phyloP scores from a whole-genome alignment of 2,329 filamentous ascomycete species.

The Cladosporium oxysporum region DNA sequence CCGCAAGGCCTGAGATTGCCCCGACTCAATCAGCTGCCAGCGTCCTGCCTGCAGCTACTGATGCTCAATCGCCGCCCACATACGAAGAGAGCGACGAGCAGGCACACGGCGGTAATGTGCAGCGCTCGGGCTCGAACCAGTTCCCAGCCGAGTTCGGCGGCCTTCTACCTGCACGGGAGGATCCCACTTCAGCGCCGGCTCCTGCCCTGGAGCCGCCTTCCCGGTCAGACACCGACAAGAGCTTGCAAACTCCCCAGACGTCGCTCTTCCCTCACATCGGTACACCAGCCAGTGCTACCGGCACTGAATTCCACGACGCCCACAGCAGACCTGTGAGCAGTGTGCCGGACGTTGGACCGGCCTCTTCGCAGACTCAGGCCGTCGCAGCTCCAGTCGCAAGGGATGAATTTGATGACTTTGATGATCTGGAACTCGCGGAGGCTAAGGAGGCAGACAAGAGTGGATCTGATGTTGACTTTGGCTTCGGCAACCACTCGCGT shows the following conservation, averaged over 20 bases:
- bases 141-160: slow-evolving; percentile 59
- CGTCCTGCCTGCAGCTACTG: slow-evolving; percentile 53
- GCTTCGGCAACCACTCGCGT: slow-evolving; percentile 46
- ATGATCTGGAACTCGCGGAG: slow-evolving; percentile 79
- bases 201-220: slow-evolving; percentile 9
- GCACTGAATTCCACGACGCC: slow-evolving; percentile 31
- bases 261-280: slow-evolving; percentile 15
- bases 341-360: slow-evolving; percentile 27
- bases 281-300: slow-evolving; percentile 9
- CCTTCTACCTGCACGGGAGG: slow-evolving; percentile 56
- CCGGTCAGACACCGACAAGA: slow-evolving; percentile 9
- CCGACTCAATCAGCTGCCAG: slow-evolving; percentile 37
- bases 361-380: slow-evolving; percentile 22
- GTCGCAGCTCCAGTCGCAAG: slow-evolving; percentile 38
- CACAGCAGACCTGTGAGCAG: slow-evolving; percentile 33
- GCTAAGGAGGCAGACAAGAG: slow-evolving; percentile 72
- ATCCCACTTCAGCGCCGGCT: slow-evolving; percentile 45
- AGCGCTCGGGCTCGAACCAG: slow-evolving; percentile 34
- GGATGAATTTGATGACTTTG: slow-evolving; percentile 69
- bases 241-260: slow-evolving; percentile 14
- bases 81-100: slow-evolving; percentile 50
- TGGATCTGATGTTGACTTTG: slow-evolving; percentile 80
- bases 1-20: slow-evolving; percentile 20
- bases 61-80: slow-evolving; percentile 60
- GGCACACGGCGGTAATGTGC: slow-evolving; percentile 37